Base-by-base conservation (phyloP, 371 early-diverging fungal species). In the Blakeslea trispora region DNA sequence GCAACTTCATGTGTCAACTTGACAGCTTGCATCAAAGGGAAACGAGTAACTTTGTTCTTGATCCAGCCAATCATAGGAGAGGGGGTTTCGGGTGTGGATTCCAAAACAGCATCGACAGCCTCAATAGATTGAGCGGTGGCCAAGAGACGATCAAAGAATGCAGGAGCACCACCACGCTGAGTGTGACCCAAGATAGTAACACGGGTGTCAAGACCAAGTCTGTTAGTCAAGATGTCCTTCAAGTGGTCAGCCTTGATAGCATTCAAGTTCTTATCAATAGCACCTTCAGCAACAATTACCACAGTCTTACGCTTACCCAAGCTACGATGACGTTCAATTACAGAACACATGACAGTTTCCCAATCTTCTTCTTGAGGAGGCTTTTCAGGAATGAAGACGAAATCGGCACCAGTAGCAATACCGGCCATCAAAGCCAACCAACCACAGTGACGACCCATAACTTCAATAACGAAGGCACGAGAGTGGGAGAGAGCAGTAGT, bases 391-490 rank as follows among this genome's bases (percentile, higher is more conserved):
- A 99, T 85, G 61, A 99, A 96, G 41, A 98, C 88, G 82, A 93
- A 99, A 68, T 99, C 99, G 45, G 99, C 99, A 41, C 96, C 93
- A 1, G 79, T 75, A 9, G 79, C 79, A 55, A 79, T 75, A 63
- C 75, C 97, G 8, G 99, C 93, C 91, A 93, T 95, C 17, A 99
- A 77, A n/a, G 97, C 97, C 22, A 99, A 80, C 99, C 99, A 99
- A 32, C 99, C 99, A 71, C 99, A 99, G 67, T 97, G 93, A 50
- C 99, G 88, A 10, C 99, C 99, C 99, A 99, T 99, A 14, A 98
- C 99, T 73, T 99, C 99, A 40, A 99, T 88, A 1, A 99, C 97
- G 73, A 99, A 99, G 1, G 97, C 97, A 52, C 99, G 91, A 48
- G 92, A 89, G 73, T 99, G 99, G 46, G 97, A 97, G 24, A 86